Evolutionary conservation across 345 rosid species (phyloP), one percentile per base, ranked within the genome.

Genomic region (Ricinus communis): DNA sequence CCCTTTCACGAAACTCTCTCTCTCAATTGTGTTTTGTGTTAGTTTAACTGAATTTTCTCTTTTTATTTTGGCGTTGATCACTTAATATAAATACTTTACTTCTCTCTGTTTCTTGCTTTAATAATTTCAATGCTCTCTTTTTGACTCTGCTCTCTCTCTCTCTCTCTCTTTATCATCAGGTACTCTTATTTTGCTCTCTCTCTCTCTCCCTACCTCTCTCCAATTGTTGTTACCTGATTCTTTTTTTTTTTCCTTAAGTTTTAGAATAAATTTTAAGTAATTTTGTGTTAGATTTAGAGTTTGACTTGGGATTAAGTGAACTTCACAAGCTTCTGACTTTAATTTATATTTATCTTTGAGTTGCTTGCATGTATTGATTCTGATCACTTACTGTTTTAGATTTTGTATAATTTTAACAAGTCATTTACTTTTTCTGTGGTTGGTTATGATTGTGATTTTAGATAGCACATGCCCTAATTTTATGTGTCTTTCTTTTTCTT

Each of bases 1-100:
- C 74, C 79, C 93, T 90, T 90, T 87, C 86, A 90, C 91, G 97
- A 79, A 89, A 89, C 93, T 77, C 73, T 56, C 40, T 66, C 24
- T 52, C 3, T 38, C 21, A 19, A 14, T 52, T 41, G 1, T 63
- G 19, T n/a, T n/a, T n/a, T n/a, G 24, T 1, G 40, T 65, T 65
- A 4, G 6, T 38, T 49, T 65, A 51, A 27, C 7, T 11, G 9
- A 9, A 9, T 27, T 18, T 56, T 56, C 0, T 25, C 11, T 24
- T 11, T 4, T 56, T 28, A 19, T 27, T 14, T 25, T 47, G 54
- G 7, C 47, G 27, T 36, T 49, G 36, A 46, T 30, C 22, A 51
- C 38, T 15, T n/a, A n/a, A n/a, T n/a, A n/a, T n/a, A n/a, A n/a
- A n/a, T n/a, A n/a, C n/a, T n/a, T n/a, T n/a, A n/a, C n/a, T n/a